Evolutionary conservation across 257 asterid species (phyloP), one percentile per base, ranked within the genome.

Genomic region (Verbena officinalis): DNA sequence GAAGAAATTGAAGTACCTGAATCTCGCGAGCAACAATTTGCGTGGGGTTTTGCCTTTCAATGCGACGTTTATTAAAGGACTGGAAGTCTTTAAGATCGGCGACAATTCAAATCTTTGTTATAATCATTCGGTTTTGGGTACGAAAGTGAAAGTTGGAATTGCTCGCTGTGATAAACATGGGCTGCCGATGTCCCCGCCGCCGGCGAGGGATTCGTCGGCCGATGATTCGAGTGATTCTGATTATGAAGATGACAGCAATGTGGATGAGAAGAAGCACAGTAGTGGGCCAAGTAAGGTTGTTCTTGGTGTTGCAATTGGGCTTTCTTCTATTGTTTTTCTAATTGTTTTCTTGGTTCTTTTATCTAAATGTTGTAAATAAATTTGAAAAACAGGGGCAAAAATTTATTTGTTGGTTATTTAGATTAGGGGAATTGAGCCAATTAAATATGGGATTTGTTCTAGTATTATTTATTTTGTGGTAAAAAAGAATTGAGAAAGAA

Each of bases 41-140:
- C 91, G 73, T 22, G 99, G 99, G 42, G 78, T 93, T 13, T 60
- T 93, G 75, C 99, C 97, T 30, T 93, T 93, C 64, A 93, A 93
- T 73, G 84, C 80, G 7, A 77, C 89, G 4, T 94, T 94, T 38
- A 49, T 94, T 1, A 78, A 82, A 60, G 65, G 78, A 30, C 15
- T 94, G 73, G 73, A 62, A 16, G 93, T 88, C 44, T 80, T 94
- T 42, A 90, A 79, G 64, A 80, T 90, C 9, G 93, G 93, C 19
- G 88, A 73, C 2, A 94, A 94, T 75, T 83, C 87, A 1, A 77
- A 83, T 73, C 95, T 94, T 22, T 94, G 99, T 50, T 90, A 94
- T 56, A 94, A 88, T 38, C 91, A 68, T 38, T 39, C 96, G 0
- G 73, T 70, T 40, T 59, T 82, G 72, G 80, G 90, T 39, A 66